Evolutionary conservation across 345 rosid genomes (phyloP).

Genomic region (Ailanthus altissimus): DNA sequence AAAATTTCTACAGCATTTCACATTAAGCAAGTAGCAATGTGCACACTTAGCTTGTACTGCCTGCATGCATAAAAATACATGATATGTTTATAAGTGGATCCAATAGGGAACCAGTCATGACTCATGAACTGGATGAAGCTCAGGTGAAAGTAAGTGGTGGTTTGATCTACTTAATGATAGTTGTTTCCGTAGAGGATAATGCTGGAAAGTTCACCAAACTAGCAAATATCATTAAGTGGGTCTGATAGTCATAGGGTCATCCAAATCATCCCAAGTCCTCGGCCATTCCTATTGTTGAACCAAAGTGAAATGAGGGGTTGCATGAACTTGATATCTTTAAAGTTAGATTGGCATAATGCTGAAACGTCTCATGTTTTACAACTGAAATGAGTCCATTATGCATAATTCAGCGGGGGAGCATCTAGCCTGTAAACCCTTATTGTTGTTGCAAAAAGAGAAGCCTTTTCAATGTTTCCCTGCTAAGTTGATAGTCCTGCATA

Average conservation of each 20-base stretch:
- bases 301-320: neutral
- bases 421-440: neutral
- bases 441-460: neutral
- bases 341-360: neutral
- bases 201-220: neutral
- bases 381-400: neutral
- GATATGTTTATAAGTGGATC: conserved; percentile 3
- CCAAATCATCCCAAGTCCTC: neutral
- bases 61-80: neutral
- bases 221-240: neutral
- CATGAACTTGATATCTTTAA: neutral
- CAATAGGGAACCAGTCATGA: neutral
- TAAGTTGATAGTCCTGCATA: neutral
- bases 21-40: neutral
- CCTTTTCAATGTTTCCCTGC: neutral
- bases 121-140: neutral
- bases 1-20: neutral
- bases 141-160: neutral
- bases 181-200: neutral
- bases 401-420: neutral
- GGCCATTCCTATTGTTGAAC: neutral
- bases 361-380: neutral
- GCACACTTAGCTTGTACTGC: neutral
- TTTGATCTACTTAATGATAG: neutral
- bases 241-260: neutral